Conservation (phyloP, 2,329 filamentous ascomycete genomes). For the Nannizziopsis arthrosporioides region DNA sequence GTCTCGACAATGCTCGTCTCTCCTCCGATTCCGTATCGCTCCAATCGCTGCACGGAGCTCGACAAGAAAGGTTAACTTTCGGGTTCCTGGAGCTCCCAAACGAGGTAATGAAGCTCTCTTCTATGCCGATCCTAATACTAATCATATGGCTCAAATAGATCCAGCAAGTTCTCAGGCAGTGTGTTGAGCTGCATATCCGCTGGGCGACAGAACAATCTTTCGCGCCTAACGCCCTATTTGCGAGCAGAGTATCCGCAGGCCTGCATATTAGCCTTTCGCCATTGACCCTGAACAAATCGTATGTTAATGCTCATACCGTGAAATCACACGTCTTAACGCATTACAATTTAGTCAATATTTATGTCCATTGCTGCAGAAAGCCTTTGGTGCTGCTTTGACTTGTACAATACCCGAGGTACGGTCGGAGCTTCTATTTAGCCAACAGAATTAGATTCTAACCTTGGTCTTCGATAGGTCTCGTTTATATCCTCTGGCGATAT, state of each 20-base stretch:
- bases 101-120: conserved; percentile 37
- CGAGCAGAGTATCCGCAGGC: conserved; percentile 64
- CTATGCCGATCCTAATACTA: background rate
- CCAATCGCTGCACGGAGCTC: conserved; percentile 51
- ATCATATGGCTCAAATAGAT: conserved; percentile 36
- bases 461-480: conserved; percentile 34
- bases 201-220: conserved; percentile 56
- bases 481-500: conserved; percentile 50
- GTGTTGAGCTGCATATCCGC: conserved; percentile 63
- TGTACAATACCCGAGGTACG: conserved; percentile 43
- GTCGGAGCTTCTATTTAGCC: background rate
- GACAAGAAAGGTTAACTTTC: conserved; percentile 70
- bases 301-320: background rate
- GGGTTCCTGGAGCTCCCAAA: conserved; percentile 59
- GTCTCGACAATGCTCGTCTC: conserved; percentile 52
- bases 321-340: background rate
- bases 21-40: conserved; percentile 45
- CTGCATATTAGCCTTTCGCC: conserved; percentile 71
- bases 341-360: conserved; percentile 35
- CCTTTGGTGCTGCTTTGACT: conserved; percentile 45
- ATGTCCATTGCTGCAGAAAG: conserved; percentile 47
- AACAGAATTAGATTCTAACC: conserved; percentile 16
- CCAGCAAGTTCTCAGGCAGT: conserved; percentile 48
- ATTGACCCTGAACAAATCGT: background rate
- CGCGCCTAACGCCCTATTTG: conserved; percentile 55